These are phyloP conservation scores for Penicilliopsis zonata DNA, from an alignment of 495 filamentous ascomycete genomes.

Conservation along the genomic window DNA sequence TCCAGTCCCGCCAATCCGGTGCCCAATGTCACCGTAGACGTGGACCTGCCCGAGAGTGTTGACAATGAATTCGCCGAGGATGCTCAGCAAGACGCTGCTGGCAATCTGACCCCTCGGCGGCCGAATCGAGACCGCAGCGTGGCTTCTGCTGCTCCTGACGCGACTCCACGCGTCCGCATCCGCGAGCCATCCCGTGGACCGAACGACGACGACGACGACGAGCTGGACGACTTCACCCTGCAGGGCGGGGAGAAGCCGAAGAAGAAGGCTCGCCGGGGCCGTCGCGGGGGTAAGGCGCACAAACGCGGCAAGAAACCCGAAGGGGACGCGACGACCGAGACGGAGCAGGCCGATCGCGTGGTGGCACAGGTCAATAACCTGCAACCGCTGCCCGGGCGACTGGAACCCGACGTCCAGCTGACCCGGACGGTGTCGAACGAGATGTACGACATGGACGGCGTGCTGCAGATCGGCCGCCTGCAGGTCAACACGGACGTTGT, in stretches of 20 bases:
- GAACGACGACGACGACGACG: constrained; percentile 26
- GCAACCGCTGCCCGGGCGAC: constrained; percentile 27
- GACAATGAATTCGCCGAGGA: no score
- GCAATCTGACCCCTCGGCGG: constrained; percentile 14
- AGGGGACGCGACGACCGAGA: constrained; percentile 27
- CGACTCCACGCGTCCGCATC: constrained; percentile 26
- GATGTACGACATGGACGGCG: constrained; percentile 28
- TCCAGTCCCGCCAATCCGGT: constrained; percentile 13
- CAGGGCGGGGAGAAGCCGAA: constrained; percentile 45
- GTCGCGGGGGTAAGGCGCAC: constrained; percentile 67
- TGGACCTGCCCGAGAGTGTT: constrained; percentile 21
- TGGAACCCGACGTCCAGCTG: constrained; percentile 45
- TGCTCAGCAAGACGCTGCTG: constrained; percentile 8
- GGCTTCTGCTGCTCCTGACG: constrained; percentile 8
- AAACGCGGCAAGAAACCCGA: constrained; percentile 47
- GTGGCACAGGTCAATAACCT: constrained; percentile 27
- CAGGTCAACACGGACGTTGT: constrained; percentile 62
- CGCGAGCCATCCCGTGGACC: constrained; percentile 29
- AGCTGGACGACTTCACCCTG: constrained; percentile 15
- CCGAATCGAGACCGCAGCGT: constrained; percentile 12
- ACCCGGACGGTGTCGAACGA: constrained; percentile 27
- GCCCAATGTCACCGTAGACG: constrained; percentile 19
- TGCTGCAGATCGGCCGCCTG: constrained; percentile 60
- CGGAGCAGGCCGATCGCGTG: constrained; percentile 30
- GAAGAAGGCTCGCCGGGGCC: constrained; percentile 73